Evolutionary conservation across 208 protist genomes (phyloP), one percentile per base, ranked within the genome.

Genomic region (Wallacemonas sp.): DNA sequence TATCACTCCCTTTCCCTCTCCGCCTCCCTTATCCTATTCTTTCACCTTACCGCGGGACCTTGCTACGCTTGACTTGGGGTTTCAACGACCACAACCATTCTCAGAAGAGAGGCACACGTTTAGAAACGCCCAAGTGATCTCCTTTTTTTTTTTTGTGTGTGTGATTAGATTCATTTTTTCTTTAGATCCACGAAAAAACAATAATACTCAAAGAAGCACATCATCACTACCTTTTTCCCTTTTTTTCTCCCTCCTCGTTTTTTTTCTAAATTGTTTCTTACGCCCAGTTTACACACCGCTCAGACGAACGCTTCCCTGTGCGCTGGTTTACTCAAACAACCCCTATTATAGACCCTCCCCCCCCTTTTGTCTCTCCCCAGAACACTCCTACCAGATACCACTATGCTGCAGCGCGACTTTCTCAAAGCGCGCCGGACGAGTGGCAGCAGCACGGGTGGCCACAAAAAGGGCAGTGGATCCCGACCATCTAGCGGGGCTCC

Each of bases 331-430:
- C n/a, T n/a, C n/a, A n/a, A n/a, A n/a, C n/a, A n/a, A n/a, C n/a
- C n/a, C n/a, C n/a, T n/a, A n/a, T n/a, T n/a, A n/a, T n/a, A n/a
- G n/a, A n/a, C n/a, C n/a, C n/a, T n/a, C n/a, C n/a, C n/a, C n/a
- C n/a, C n/a, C 22, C 34, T 14, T 39, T 8, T 41, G 8, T n/a
- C 3, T 53, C 6, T 45, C 14, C 0, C 19, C 31, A 30, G 27
- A 67, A 3, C 6, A 0, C 26, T 30, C 3, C 19, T 34, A 28
- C 6, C 34, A 27, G 9, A 24, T 22, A 61, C 11, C 27, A 39
- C 24, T 4, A 80, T 78, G 68, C 62, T 78, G 0, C 72, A 81
- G 27, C 72, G 72, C 15, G 76, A 84, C 14, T 53, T 81, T 3
- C 51, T 62, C 11, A 42, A 72, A 1, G 54, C 72, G 12, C 64